phyloP scores from a whole-genome alignment of 345 rosid species.

The Aethionema arabicum region DNA sequence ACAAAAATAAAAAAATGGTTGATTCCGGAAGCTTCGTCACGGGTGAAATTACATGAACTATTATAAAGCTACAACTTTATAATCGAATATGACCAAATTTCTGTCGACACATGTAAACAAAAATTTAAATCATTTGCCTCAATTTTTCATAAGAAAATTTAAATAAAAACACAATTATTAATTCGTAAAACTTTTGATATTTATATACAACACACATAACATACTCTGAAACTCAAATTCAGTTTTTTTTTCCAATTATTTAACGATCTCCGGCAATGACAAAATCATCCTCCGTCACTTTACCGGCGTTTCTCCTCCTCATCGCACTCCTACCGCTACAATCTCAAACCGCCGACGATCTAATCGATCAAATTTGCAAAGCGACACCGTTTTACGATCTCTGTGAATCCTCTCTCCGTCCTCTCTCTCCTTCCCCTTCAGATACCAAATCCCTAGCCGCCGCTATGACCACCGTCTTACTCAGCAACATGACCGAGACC shows the following conservation, averaged over 20 bases:
- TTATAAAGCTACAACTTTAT: constrained; percentile 9
- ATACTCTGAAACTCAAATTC: no score
- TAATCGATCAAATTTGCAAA: constrained; percentile 60
- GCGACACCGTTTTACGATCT: constrained; percentile 74
- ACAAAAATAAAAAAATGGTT: constrained; percentile 6
- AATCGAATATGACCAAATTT: constrained; percentile 5
- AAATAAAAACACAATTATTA: background rate
- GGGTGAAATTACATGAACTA: constrained; percentile 17
- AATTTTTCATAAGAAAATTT: background rate
- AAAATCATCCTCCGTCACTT: constrained; percentile 12
- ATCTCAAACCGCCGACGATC: constrained; percentile 33
- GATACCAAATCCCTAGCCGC: constrained; percentile 50
- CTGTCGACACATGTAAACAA: constrained; percentile 23
- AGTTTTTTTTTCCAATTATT: background rate
- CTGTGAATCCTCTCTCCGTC: constrained; percentile 50
- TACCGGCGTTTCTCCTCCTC: constrained; percentile 25
- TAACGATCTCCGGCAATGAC: constrained; percentile 33
- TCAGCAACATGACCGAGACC: constrained; percentile 59
- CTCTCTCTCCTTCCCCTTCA: constrained; percentile 35
- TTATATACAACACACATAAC: constrained; percentile 12
- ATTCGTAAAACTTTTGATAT: constrained; percentile 12
- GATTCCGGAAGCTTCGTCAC: constrained; percentile 36
- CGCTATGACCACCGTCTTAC: constrained; percentile 42
- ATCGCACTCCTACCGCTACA: constrained; percentile 18
- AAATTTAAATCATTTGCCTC: constrained; percentile 1